Evolutionary conservation across 257 asterid genomes (phyloP).

Genomic region (Solanum paucissectum): DNA sequence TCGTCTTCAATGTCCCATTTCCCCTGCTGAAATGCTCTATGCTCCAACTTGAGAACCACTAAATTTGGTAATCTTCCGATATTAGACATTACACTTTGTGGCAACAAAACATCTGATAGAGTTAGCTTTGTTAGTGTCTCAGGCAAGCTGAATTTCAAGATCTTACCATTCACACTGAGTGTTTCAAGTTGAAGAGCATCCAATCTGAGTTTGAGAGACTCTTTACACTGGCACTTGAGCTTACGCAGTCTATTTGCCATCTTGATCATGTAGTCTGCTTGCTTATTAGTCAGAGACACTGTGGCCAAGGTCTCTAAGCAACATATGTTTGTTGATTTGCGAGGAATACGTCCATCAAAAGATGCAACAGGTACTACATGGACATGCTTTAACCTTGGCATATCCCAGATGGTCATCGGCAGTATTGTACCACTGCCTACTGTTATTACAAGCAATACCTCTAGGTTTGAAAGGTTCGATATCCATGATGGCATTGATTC

Average conservation of each 20-base stretch:
- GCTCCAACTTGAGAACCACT: neutral
- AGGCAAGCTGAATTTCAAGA: neutral
- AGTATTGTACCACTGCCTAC: neutral
- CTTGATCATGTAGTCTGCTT: neutral
- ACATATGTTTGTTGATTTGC: neutral
- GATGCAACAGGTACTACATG: neutral
- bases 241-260: neutral
- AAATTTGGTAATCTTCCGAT: neutral
- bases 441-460: neutral
- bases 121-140: neutral
- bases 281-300: neutral
- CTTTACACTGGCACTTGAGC: neutral
- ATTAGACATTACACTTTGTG: neutral
- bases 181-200: neutral
- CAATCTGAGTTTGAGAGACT: neutral
- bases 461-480: neutral
- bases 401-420: neutral
- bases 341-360: neutral
- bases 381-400: neutral
- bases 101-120: neutral
- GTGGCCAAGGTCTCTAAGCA: conserved; percentile 3
- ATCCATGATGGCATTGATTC: neutral
- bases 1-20: neutral
- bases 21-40: neutral
- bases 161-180: neutral